Evolutionary conservation across 176 grass and related monocot genomes (phyloP).

Genomic region (Luzula sylvatica): DNA sequence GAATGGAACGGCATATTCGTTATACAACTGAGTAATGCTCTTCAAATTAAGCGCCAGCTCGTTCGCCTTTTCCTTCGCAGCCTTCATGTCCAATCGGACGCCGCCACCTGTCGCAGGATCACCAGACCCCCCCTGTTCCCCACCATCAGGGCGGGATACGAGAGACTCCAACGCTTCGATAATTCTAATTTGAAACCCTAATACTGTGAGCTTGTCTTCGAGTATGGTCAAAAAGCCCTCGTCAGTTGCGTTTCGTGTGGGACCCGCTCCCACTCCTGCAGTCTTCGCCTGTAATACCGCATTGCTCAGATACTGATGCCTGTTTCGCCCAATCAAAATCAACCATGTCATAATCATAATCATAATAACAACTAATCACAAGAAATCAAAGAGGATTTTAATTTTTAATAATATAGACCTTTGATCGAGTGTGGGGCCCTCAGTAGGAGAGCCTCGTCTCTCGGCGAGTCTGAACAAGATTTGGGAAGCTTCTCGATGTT

Average conservation of each 20-base stretch:
- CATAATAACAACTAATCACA: slow-evolving; percentile 16
- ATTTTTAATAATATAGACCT: slow-evolving; percentile 30
- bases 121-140: slow-evolving; percentile 34
- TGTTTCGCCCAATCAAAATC: slow-evolving; percentile 20
- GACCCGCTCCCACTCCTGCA: slow-evolving; percentile 38
- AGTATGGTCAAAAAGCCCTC: slow-evolving; percentile 82
- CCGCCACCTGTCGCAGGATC: slow-evolving; percentile 38
- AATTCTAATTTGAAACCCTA: slow-evolving; percentile 94
- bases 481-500: slow-evolving; percentile 78
- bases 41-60: slow-evolving; percentile 73
- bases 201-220: slow-evolving; percentile 83
- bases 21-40: slow-evolving; percentile 97
- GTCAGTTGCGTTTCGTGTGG: slow-evolving; percentile 51
- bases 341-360: background rate
- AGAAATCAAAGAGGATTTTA: slow-evolving; percentile 10
- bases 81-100: slow-evolving; percentile 36
- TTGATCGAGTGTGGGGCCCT: slow-evolving; percentile 64
- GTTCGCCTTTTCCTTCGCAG: slow-evolving; percentile 66
- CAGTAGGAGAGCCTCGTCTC: slow-evolving; percentile 57
- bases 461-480: slow-evolving; percentile 75
- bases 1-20: slow-evolving; percentile 84
- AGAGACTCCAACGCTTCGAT: slow-evolving; percentile 69
- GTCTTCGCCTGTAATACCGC: slow-evolving; percentile 88
- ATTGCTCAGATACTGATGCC: slow-evolving; percentile 84
- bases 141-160: slow-evolving; percentile 26